A percentile compares a stretch with the other conserved stretches of the same genome.
Evolutionary conservation across 2,329 filamentous ascomycete species (phyloP).

Genomic region (Aspergillus sp.): DNA sequence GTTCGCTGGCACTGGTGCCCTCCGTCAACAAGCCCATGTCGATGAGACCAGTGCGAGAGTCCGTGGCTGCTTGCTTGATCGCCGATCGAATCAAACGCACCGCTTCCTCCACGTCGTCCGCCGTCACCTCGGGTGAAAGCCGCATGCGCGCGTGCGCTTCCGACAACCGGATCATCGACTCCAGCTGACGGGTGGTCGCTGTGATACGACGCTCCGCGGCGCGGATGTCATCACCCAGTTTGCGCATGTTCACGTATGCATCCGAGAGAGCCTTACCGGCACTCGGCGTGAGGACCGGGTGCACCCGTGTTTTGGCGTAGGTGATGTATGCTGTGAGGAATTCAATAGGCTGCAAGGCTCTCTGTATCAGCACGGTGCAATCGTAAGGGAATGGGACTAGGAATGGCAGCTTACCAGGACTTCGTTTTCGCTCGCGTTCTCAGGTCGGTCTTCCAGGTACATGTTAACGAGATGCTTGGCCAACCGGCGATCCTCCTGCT

Average conservation of each 20-base stretch:
- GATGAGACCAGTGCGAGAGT: slow-evolving; percentile 83
- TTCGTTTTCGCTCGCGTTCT: slow-evolving; percentile 74
- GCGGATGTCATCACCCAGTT: slow-evolving; percentile 83
- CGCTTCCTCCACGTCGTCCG: slow-evolving; percentile 82
- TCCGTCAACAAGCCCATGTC: slow-evolving; percentile 96
- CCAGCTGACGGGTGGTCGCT: slow-evolving; percentile 91
- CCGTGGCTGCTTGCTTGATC: slow-evolving; percentile 95
- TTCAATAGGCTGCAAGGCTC: slow-evolving; percentile 70
- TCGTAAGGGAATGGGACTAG: slow-evolving; percentile 15
- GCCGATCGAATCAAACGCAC: slow-evolving; percentile 90
- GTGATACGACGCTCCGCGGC: slow-evolving; percentile 94
- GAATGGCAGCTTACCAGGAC: slow-evolving; percentile 64
- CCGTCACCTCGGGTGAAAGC: slow-evolving; percentile 71
- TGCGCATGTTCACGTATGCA: slow-evolving; percentile 91
- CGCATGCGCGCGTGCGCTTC: slow-evolving; percentile 99
- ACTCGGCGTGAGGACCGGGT: slow-evolving; percentile 75
- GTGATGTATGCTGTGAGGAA: slow-evolving; percentile 97
- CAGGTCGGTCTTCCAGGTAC: slow-evolving; percentile 92
- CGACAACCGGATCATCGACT: slow-evolving; percentile 95
- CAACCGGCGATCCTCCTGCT: slow-evolving; percentile 81
- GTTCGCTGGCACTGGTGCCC: slow-evolving; percentile 85
- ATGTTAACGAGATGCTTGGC: slow-evolving; percentile 92
- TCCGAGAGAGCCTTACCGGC: slow-evolving; percentile 82
- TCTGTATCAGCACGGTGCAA: slow-evolving; percentile 7
- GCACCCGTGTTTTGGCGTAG: slow-evolving; percentile 82